Base-by-base conservation (phyloP, 495 filamentous ascomycete genomes). In the Aspergillus steynii region DNA sequence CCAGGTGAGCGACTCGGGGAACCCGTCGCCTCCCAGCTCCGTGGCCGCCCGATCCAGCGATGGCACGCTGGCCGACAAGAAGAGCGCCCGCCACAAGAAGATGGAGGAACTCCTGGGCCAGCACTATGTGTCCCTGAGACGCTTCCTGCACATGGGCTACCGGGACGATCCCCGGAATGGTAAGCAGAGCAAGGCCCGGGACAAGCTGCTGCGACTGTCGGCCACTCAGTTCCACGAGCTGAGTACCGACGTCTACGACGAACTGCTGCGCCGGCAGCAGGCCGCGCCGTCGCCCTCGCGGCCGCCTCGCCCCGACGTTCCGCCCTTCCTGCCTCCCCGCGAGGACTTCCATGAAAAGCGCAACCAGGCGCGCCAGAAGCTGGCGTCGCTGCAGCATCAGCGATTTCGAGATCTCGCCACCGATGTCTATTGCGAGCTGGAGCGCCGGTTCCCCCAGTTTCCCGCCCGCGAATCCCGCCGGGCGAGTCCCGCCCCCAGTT, bases 241-340 rank as follows among this genome's bases (percentile, higher is more conserved):
- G 26, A 96, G 92, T 69, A 98, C 94, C 26, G 95, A 99, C 73
- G 95, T 99, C 34, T 98, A 92, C 74, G 95, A 99, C 73, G 95
- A 99, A 74, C 79, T 97, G 49, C 83, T 95, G 62, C 90, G 95
- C 42, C 86, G 95, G 60, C 91, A 97, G 72, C 82, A 86, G 66
- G 80, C 85, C 37, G 65, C 80, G 79, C 80, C 82, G 29, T 79
- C 82, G 28, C 84, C 84, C 57, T 79, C 80, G 31, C 71, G 74
- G 2, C 80, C 77, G 7, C 85, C 81, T 46, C 83, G 85, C 29
- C 68, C 68, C 20, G 80, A 82, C 61, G 72, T 85, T 4, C 91
- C 91, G 12, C 80, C 85, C 25, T 94, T 85, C 70, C 82, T 99
- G 9, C 79, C 90, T 25, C 90, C 95, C 5, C 92, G 93, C 70